Evolutionary conservation across 208 protist genomes (phyloP).

Genomic region (Vickermania spadyakhi): DNA sequence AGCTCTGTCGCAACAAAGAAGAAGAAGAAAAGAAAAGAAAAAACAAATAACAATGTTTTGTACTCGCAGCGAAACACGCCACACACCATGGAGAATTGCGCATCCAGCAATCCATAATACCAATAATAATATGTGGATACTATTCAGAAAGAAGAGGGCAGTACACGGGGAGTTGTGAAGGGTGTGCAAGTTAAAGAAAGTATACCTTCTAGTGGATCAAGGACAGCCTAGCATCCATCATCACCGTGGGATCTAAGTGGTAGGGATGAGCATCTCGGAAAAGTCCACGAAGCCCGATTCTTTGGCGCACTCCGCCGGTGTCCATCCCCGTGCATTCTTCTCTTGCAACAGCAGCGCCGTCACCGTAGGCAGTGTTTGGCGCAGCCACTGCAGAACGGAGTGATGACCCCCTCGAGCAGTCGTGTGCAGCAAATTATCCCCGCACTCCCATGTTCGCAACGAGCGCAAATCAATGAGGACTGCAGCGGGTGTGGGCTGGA

Average conservation of each 20-base stretch:
- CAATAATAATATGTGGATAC: too few relatives aligned
- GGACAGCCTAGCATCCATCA: too few relatives aligned
- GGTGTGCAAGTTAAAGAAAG: too few relatives aligned
- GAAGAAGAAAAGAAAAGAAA: too few relatives aligned
- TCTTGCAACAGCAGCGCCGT: conserved; percentile 29
- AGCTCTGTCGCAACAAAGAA: too few relatives aligned
- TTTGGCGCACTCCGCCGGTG: conserved; percentile 60
- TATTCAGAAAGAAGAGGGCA: too few relatives aligned
- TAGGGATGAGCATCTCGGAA: conserved; percentile 34
- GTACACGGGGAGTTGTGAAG: too few relatives aligned
- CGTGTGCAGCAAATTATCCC: conserved; percentile 73
- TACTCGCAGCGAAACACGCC: too few relatives aligned
- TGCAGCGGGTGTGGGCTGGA: conserved; percentile 20
- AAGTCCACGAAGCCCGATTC: conserved; percentile 55
- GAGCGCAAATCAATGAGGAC: conserved; percentile 40
- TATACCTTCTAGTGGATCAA: too few relatives aligned
- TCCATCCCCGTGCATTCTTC: conserved; percentile 35
- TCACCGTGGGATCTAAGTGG: conserved; percentile 9
- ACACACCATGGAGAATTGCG: too few relatives aligned
- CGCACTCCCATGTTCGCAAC: conserved; percentile 29
- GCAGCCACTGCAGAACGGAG: conserved; percentile 54
- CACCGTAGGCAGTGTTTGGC: conserved; percentile 34
- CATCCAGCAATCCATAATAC: too few relatives aligned
- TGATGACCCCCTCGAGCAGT: conserved; percentile 45
- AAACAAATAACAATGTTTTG: too few relatives aligned